Evolutionary conservation across 2,329 filamentous ascomycete species (phyloP).

Genomic region (Fusarium hostae): DNA sequence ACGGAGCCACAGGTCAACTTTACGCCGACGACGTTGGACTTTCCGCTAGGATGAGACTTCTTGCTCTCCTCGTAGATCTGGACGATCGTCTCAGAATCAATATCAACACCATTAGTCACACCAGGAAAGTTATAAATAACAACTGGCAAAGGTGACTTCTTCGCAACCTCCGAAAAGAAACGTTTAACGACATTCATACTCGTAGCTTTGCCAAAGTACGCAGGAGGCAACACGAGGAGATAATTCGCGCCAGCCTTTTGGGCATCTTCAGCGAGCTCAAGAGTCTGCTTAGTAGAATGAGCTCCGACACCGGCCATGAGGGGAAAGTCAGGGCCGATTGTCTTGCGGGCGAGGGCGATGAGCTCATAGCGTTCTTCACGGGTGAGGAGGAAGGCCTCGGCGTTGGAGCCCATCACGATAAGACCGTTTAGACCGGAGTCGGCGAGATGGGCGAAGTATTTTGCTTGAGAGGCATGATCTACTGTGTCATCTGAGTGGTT

Average conservation of each 20-base stretch:
- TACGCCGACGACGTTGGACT: constrained; percentile 72
- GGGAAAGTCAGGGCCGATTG: constrained; percentile 86
- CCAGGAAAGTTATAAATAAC: constrained; percentile 77
- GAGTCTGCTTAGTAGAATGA: constrained; percentile 72
- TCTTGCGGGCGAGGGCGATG: constrained; percentile 73
- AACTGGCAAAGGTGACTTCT: constrained; percentile 64
- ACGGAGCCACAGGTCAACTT: constrained; percentile 79
- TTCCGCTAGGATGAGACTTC: constrained; percentile 29
- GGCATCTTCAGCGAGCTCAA: constrained; percentile 69
- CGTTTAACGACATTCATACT: constrained; percentile 65
- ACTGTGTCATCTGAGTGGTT: constrained; percentile 60
- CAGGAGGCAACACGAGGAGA: constrained; percentile 69
- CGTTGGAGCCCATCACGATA: constrained; percentile 66
- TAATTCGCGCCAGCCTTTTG: constrained; percentile 70
- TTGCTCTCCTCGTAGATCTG: constrained; percentile 41
- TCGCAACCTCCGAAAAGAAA: constrained; percentile 69
- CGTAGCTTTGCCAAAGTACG: constrained; percentile 73
- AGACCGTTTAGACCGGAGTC: constrained; percentile 61
- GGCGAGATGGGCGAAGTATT: constrained; percentile 64
- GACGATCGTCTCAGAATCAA: constrained; percentile 70
- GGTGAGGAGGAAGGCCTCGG: constrained; percentile 66
- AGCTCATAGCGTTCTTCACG: constrained; percentile 68
- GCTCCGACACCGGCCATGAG: constrained; percentile 78
- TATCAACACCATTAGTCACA: constrained; percentile 74
- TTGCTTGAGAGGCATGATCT: constrained; percentile 58